Base-by-base conservation (phyloP, 495 filamentous ascomycete species). In the Penicillium canariense region DNA sequence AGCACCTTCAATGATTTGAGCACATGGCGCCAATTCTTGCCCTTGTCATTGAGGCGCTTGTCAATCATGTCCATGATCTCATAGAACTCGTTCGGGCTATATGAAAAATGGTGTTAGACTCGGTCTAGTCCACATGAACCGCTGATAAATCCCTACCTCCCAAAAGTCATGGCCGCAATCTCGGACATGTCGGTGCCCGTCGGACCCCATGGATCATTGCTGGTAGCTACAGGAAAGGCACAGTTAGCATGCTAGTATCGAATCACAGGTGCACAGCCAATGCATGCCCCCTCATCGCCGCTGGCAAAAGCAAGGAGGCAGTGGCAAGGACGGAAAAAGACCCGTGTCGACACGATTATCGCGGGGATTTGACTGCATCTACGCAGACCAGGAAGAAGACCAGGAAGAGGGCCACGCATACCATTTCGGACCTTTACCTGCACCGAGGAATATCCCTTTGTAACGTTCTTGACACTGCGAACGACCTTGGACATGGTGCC, bases 41-140 rank as follows among this genome's bases (percentile, higher is more conserved):
- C 95, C 71, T 99, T 99, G 69, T 99, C 95, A 62, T 99, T 99
- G 62, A 99, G 78, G 55, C 95, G 88, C 79, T 97, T 97, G 73
- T 97, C 95, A 55, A 99, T 78, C 94, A 99, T 99, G 71, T 97
- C 95, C 86, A 99, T 96, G 62, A 99, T 96, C 67, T 99, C 92
- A 77, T 96, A 95, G 74, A 97, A 99, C 71, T 97, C 94, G 67
- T 85, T 91, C n/a, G 88, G 89, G 66, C 91, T 96, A 65, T 36
- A 52, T 35, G 54, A 28, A 50, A 34, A 27, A 47, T 52, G 22
- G 56, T 25, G 43, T 60, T 63, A 62, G 65, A 60, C 55, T 23
- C 17, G 25, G 23, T 30, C 2, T 12, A 10, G 40, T 36, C 25
- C 15, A 7, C 27, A 52, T 12, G 27, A 26, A 15, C 22, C 17